Evolutionary conservation across 139 green algal genomes (phyloP).

Genomic region (Spirogloea muscicola): DNA sequence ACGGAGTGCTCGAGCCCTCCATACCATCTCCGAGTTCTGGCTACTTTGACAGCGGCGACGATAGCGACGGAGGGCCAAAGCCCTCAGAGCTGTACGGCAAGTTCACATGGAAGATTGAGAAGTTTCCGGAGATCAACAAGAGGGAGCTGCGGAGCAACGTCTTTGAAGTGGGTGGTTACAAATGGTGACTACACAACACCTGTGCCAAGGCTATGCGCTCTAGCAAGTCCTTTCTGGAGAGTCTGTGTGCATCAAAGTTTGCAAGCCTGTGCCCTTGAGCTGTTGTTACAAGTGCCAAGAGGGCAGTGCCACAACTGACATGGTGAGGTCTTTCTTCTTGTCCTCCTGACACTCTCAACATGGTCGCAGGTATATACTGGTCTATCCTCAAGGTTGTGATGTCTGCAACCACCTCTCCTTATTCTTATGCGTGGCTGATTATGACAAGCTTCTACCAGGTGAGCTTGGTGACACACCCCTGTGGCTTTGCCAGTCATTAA

Average conservation of each 20-base stretch:
- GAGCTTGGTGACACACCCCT: background rate
- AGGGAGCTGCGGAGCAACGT: constrained; percentile 84
- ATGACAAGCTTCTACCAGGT: constrained; percentile 97
- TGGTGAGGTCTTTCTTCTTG: too few species aligned
- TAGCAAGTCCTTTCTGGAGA: too few species aligned
- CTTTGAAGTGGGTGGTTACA: constrained; percentile 91
- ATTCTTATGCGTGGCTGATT: constrained; percentile 97
- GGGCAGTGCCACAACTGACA: too few species aligned
- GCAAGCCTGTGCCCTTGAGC: too few species aligned
- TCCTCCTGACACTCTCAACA: too few species aligned
- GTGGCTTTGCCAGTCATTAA: background rate
- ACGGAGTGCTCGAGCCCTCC: too few species aligned
- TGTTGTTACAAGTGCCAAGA: too few species aligned
- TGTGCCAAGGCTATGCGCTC: too few species aligned
- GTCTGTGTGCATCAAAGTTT: too few species aligned
- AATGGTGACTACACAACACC: too few species aligned
- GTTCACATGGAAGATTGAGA: constrained; percentile 97
- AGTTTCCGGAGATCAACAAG: constrained; percentile 90
- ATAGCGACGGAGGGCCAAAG: constrained; percentile 49
- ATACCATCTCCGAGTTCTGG: too few species aligned
- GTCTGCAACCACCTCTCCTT: constrained; percentile 96
- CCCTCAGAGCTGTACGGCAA: constrained; percentile 87
- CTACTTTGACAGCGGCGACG: too few species aligned
- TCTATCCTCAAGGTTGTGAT: constrained; percentile 96
- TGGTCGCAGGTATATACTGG: constrained; percentile 94